phyloP scores from a whole-genome alignment of 2,329 filamentous ascomycete genomes.

The Stagonosporopsis tanaceti region DNA sequence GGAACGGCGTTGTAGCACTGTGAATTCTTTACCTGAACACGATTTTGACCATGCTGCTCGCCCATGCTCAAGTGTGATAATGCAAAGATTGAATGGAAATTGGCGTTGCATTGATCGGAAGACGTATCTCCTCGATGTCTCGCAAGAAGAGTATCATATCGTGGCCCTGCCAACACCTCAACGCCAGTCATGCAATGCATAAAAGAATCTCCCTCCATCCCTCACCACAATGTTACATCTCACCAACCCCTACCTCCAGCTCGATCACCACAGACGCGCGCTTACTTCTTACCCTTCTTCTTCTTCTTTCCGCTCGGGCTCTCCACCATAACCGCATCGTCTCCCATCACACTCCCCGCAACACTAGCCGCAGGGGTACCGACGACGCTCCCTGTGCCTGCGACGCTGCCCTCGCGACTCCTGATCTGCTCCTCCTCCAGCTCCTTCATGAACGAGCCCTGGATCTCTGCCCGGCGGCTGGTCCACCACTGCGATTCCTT shows the following conservation, averaged over 20 bases:
- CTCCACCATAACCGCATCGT: constrained; percentile 82
- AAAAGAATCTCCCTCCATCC: background rate
- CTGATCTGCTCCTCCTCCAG: constrained; percentile 66
- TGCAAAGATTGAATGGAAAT: background rate
- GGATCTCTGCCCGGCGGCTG: constrained; percentile 76
- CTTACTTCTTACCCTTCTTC: constrained; percentile 66
- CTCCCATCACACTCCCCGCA: constrained; percentile 52
- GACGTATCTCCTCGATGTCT: constrained; percentile 25
- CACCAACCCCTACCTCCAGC: background rate
- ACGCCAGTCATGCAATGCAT: constrained; percentile 22
- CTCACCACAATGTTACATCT: background rate
- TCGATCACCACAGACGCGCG: background rate
- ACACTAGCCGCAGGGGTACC: constrained; percentile 22
- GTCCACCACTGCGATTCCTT: constrained; percentile 94
- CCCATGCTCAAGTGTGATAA: background rate
- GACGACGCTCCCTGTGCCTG: constrained; percentile 17
- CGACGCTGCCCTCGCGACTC: constrained; percentile 24
- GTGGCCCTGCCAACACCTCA: constrained; percentile 20
- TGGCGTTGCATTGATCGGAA: constrained; percentile 7
- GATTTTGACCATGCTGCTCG: no score
- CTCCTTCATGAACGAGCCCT: constrained; percentile 84
- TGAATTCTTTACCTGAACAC: constrained; percentile 31
- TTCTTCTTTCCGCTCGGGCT: constrained; percentile 63
- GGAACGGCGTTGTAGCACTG: constrained; percentile 47
- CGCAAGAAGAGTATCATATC: constrained; percentile 25